Base-by-base conservation (phyloP, 2,329 filamentous ascomycete species). In the Paraphaeosphaeria sporulosa region DNA sequence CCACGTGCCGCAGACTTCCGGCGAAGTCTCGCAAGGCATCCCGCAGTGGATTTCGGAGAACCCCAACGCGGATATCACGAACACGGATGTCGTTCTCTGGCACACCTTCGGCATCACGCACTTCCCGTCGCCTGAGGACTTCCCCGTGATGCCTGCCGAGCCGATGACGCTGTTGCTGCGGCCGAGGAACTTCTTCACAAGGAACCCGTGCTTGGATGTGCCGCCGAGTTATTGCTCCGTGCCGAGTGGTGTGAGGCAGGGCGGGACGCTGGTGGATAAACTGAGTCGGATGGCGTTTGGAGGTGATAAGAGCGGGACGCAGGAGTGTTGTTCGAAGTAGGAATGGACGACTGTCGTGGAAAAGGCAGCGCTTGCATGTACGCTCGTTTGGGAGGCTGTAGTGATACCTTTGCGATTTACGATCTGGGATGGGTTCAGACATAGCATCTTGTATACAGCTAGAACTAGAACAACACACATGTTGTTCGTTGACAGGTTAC, bases 51-150 rank as follows among this genome's bases (percentile, higher is more conserved):
- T 95, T 67, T 80, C 82, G 19, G 87, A 87, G 25, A 87, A 93
- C 62, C 88, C 90, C 13, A 81, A 80, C 48, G 87, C 86, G 59
- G 85, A 82, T 27, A 88, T 96, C 66, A 91, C 90, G 57, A 90
- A 97, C 81, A 91, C 89, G 0, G 92, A 97, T 74, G 81, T 97
- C 32, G 93, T 97, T 1, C 85, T 97, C 17, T 97, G 93, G 93
- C 93, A 97, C 80, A 96, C 93, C 0, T 97, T 97, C 71, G 94
- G 94, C 38, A 84, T 97, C 38, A 94, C 90, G 0, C 94, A 97
- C 76, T 94, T 97, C 82, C 93, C 94, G 0, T 83, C 91, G 0
- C 93, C 93, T 0, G 94, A 97, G 75, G 94, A 97, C 78, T 97
- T 92, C 82, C 94, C 94, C 32, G 84, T 97, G 68, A 97, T 97